Evolutionary conservation across 768 basidiomycete genomes (phyloP).

Genomic region (Tulasnella sp.): DNA sequence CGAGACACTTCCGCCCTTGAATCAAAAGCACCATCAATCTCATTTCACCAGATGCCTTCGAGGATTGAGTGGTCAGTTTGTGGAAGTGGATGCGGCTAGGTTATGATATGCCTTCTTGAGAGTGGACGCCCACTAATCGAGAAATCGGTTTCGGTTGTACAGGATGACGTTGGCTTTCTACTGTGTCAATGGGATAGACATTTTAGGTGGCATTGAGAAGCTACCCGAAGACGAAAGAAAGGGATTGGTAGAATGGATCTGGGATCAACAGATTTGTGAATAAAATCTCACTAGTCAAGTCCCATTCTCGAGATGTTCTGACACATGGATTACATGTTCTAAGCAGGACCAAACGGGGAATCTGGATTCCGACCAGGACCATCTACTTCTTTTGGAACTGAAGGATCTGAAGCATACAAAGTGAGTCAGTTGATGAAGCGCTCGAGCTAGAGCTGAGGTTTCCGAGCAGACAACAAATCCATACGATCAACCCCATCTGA

Average conservation of each 20-base stretch:
- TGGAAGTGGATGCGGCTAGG: slow-evolving; percentile 63
- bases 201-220: slow-evolving; percentile 40
- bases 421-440: slow-evolving; percentile 16
- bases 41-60: slow-evolving; percentile 58
- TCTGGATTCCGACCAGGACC: slow-evolving; percentile 66
- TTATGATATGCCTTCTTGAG: slow-evolving; percentile 21
- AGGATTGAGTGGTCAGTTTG: slow-evolving; percentile 56
- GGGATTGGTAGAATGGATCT: slow-evolving; percentile 73
- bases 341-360: slow-evolving; percentile 46
- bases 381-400: slow-evolving; percentile 42
- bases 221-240: slow-evolving; percentile 40
- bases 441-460: neutral
- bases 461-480: neutral
- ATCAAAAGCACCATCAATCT: slow-evolving; percentile 41
- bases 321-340: neutral
- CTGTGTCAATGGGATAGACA: slow-evolving; percentile 70
- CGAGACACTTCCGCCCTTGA: slow-evolving; percentile 22
- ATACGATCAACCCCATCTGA: slow-evolving; percentile 66
- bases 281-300: slow-evolving; percentile 15
- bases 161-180: slow-evolving; percentile 85
- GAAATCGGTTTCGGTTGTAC: neutral
- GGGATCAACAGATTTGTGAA: slow-evolving; percentile 67
- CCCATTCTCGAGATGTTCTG: slow-evolving; percentile 8
- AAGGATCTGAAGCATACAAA: slow-evolving; percentile 13
- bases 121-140: neutral